These are phyloP conservation scores for Fraxinus sp. DNA, from an alignment of 305 asterid species.

Conservation along the genomic window DNA sequence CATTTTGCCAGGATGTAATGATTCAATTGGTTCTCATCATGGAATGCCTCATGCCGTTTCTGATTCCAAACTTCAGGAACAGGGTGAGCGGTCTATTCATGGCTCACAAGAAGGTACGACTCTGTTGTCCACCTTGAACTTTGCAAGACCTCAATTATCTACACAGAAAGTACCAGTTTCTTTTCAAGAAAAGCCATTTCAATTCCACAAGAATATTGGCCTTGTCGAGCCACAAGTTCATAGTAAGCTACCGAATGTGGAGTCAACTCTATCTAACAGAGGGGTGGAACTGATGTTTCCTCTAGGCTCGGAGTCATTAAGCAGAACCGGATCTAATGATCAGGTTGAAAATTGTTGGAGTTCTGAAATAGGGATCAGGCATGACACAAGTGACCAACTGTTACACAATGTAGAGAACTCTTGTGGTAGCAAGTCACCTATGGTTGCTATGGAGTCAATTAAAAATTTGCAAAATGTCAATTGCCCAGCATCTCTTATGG, in stretches of 20 bases:
- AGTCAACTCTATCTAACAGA: constrained; percentile 33
- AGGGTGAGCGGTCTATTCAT: constrained; percentile 44
- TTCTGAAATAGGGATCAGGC: constrained; percentile 29
- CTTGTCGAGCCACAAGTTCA: constrained; percentile 38
- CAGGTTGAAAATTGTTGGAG: constrained; percentile 24
- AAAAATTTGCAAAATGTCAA: constrained; percentile 35
- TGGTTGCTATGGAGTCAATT: constrained; percentile 24
- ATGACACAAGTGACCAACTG: constrained; percentile 23
- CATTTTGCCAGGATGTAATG: constrained; percentile 32
- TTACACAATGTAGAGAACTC: constrained; percentile 19
- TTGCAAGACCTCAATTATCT: constrained; percentile 46
- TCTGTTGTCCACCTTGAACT: constrained; percentile 50
- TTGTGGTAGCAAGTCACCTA: constrained; percentile 25
- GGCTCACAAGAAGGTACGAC: constrained; percentile 50
- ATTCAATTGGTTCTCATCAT: constrained; percentile 32
- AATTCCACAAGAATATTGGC: constrained; percentile 37
- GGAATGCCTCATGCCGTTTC: constrained; percentile 69
- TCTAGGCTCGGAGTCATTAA: constrained; percentile 32
- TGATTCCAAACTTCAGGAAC: constrained; percentile 73
- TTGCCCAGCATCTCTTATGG: constrained; percentile 27
- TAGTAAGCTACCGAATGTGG: constrained; percentile 33
- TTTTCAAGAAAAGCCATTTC: constrained; percentile 44
- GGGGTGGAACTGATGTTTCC: constrained; percentile 34
- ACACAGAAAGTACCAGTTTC: constrained; percentile 34
- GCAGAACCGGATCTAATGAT: constrained; percentile 21